Conservation (phyloP, 169 alveolate species). For the Miamiensis avidus region DNA sequence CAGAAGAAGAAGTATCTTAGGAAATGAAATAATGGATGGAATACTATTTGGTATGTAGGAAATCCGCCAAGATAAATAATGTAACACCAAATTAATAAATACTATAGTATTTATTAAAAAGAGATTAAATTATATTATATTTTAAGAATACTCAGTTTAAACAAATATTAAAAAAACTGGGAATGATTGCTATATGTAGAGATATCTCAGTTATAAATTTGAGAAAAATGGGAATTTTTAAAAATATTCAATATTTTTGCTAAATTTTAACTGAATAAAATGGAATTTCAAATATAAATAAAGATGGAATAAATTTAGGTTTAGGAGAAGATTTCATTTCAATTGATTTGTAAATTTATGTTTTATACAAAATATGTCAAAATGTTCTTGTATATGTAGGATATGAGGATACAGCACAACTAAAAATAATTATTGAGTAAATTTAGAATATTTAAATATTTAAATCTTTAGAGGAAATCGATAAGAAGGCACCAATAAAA, state of each 20-base stretch:
- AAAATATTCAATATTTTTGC: too few species aligned
- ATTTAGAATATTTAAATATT: too few species aligned
- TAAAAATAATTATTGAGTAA: too few species aligned
- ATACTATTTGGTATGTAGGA: neutral
- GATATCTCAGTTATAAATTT: neutral
- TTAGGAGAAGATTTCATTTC: neutral
- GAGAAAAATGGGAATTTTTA: neutral
- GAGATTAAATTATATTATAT: too few species aligned
- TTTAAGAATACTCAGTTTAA: too few species aligned
- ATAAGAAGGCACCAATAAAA: neutral
- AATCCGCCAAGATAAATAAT: neutral
- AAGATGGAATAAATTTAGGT: too few species aligned
- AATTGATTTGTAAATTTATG: neutral
- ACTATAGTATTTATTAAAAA: too few species aligned
- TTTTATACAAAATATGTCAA: neutral
- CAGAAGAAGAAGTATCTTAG: neutral
- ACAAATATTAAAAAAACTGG: too few species aligned
- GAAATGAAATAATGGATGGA: neutral
- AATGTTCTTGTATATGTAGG: neutral
- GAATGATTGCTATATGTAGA: too few species aligned
- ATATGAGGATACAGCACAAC: neutral
- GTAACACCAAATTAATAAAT: too few species aligned
- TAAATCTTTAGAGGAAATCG: neutral
- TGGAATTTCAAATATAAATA: too few species aligned
- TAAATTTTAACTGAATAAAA: too few species aligned